Base-by-base conservation (phyloP, 2,329 filamentous ascomycete species). In the Didymella segeticola region DNA sequence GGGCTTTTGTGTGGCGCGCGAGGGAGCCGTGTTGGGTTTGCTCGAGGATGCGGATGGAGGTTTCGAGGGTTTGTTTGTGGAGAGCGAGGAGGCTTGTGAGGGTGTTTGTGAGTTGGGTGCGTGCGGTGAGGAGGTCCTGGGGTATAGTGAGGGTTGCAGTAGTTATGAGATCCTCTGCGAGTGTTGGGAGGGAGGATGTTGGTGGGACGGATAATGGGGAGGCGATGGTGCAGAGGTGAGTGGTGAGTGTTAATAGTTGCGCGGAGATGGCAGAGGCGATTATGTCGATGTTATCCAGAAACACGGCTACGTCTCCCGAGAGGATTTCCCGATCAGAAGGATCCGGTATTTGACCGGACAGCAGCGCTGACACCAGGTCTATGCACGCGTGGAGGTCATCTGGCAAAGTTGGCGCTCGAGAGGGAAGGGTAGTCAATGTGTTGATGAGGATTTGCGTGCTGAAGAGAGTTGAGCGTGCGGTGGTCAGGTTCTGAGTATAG, bases 1-100 rank as follows among this genome's bases (percentile, higher is more conserved):
- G 72, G 0, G 78, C 72, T 49, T 75, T 75, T 2, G 72, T 72
- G 34, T 69, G 67, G 1, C 79, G 70, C 1, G 78, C 67, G 0
- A 80, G 63, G 3, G 73, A 67, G 42, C 79, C 79, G 57, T 81
- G 78, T 29, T 79, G 74, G 0, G 74, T 78, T 56, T 80, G 79
- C 61, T 82, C 79, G 7, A 81, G 71, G 27, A 75, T 71, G 14
- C 69, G 70, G 42, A 82, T 77, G 31, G 66, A 62, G n/a, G 67
- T 62, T 34, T 74, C 68, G 10, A 79, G 68, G 15, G 77, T 57
- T 17, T 67, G 38, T 23, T 73, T 71, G 57, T 80, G 75, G 0
- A 71, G 59, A 3, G 57, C 43, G 6, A 79, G 73, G 1, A 79
- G 60, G 1, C 62, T 34, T 1, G 68, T 63, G 2, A 69, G 53